Evolutionary conservation across 169 alveolate genomes (phyloP).

Genomic region (Ichthyophthirius multifiliis): DNA sequence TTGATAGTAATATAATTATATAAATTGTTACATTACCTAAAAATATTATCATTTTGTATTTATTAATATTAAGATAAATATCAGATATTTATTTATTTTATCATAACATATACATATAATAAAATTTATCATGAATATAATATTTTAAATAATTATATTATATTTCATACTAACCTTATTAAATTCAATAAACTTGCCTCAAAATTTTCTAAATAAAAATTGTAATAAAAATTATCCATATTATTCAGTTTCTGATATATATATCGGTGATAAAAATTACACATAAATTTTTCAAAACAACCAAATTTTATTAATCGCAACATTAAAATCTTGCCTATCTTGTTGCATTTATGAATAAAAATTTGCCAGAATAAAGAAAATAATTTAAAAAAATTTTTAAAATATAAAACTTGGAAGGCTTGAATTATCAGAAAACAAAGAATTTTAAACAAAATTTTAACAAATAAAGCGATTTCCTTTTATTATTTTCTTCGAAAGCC

Average conservation of each 20-base stretch:
- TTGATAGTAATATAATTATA: too few relatives aligned
- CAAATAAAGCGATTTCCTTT: not conserved
- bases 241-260: not conserved
- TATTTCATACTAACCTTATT: not conserved
- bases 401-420: not conserved
- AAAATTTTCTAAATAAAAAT: not conserved
- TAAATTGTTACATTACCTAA: too few relatives aligned
- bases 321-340: not conserved
- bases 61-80: too few relatives aligned
- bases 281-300: not conserved
- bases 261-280: not conserved
- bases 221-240: not conserved
- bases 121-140: too few relatives aligned
- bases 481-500: not conserved
- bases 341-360: not conserved
- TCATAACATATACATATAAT: too few relatives aligned
- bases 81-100: too few relatives aligned
- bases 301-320: not conserved
- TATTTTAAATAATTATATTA: too few relatives aligned
- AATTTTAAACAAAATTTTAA: not conserved
- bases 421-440: not conserved
- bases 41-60: too few relatives aligned
- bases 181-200: not conserved
- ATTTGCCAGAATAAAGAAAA: not conserved
- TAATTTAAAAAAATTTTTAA: not conserved